Percentiles rank a stretch among this genome's conserved stretches.
phyloP scores from a whole-genome alignment of 2,329 filamentous ascomycete genomes.

The Tolypocladium ovalisporum region DNA sequence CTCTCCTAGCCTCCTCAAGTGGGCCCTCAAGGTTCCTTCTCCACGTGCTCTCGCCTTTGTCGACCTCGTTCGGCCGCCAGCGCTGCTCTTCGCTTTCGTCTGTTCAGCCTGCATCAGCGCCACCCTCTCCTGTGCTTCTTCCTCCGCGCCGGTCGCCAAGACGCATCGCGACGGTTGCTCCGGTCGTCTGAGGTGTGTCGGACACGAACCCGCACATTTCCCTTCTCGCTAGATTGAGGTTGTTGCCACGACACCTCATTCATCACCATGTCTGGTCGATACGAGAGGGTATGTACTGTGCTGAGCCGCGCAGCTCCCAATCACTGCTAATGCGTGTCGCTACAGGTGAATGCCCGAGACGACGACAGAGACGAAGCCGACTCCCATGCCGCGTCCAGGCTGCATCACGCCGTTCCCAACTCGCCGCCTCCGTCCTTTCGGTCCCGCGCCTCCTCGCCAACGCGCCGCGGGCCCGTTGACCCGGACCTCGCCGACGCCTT shows the following conservation, averaged over 20 bases:
- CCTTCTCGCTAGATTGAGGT: slow-evolving; percentile 1
- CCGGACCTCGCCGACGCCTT: slow-evolving; percentile 88
- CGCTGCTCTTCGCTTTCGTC: neutral
- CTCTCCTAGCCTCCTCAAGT: neutral
- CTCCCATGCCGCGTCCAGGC: slow-evolving; percentile 14
- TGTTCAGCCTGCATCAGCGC: neutral
- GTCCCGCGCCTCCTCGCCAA: slow-evolving; percentile 59
- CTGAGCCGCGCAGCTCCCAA: neutral
- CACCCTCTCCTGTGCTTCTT: neutral
- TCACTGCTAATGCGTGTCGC: neutral
- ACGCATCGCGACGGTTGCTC: neutral
- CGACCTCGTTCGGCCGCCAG: neutral
- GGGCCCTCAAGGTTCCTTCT: no score
- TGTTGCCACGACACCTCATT: slow-evolving; percentile 6
- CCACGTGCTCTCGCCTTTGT: neutral
- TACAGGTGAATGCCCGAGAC: slow-evolving; percentile 48
- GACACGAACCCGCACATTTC: neutral
- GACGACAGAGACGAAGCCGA: slow-evolving; percentile 41
- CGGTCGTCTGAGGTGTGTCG: neutral
- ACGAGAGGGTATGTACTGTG: slow-evolving; percentile 41
- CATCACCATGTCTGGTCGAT: slow-evolving; percentile 39
- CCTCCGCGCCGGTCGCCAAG: neutral
- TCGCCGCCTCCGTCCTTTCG: slow-evolving; percentile 77
- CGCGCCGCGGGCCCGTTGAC: slow-evolving; percentile 44
- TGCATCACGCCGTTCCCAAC: slow-evolving; percentile 33